Conservation (phyloP, 495 filamentous ascomycete genomes). For the Melanomma pulvis-pyrius region DNA sequence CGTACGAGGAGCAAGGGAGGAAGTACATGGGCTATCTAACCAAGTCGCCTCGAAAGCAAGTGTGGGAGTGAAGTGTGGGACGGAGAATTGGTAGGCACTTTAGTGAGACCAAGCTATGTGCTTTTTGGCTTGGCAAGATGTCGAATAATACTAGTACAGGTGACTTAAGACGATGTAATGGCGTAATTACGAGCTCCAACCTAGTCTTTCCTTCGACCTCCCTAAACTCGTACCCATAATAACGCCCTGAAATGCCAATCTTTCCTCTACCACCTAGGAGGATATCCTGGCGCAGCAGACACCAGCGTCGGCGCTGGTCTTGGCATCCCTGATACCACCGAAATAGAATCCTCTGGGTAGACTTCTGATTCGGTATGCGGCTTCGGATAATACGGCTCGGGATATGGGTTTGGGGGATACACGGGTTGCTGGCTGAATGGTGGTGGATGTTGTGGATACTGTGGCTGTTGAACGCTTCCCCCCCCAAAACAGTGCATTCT, state of each 20-base stretch:
- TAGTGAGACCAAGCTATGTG: not conserved
- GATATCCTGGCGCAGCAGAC: conserved; percentile 5
- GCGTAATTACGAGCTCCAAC: too few relatives aligned
- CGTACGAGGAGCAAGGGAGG: conserved; percentile 3
- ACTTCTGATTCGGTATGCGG: not conserved
- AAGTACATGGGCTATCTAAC: conserved; percentile 19
- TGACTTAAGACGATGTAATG: too few relatives aligned
- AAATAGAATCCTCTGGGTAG: conserved; percentile 8
- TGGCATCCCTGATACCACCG: conserved; percentile 5
- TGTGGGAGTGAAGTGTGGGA: not conserved
- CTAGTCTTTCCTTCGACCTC: too few relatives aligned
- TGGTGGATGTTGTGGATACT: not conserved
- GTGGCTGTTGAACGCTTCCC: not conserved
- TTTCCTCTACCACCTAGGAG: not conserved
- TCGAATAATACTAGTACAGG: too few relatives aligned
- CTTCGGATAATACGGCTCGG: conserved; percentile 1
- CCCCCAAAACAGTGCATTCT: not conserved
- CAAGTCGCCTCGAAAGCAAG: not conserved
- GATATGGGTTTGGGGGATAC: not conserved
- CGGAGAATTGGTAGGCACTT: not conserved
- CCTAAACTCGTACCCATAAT: too few relatives aligned
- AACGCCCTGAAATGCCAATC: not conserved
- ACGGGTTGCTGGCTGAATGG: not conserved
- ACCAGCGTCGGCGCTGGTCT: conserved; percentile 6
- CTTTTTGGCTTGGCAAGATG: too few relatives aligned